Base-by-base conservation (phyloP, 2,329 filamentous ascomycete genomes). In the Ophiostoma quercus region DNA sequence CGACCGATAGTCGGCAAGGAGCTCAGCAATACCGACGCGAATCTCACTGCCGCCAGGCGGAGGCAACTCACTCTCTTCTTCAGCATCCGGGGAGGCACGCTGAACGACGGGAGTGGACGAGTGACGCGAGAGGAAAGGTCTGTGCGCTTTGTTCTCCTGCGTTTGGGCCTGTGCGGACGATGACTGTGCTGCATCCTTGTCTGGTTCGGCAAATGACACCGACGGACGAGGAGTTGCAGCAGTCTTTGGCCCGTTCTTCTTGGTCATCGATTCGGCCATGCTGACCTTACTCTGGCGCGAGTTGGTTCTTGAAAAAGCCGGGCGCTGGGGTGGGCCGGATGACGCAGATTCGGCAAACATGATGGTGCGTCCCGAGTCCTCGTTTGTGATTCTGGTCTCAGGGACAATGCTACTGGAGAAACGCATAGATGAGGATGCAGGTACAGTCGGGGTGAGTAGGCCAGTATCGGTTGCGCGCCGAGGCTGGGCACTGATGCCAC, bases 391-490 rank as follows among this genome's bases (percentile, higher is more conserved):
- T 71, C 84, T 85, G 1, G 91, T 89, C 73, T 90, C 87, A 0
- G 91, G 92, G 0, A 92, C 87, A 0, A 91, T 87, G 6, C 87
- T 87, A 67, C 90, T 93, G 0, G 88, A 90, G 77, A 94, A 94
- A 51, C 87, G 86, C 63, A 85, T 82, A 14, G 83, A 80, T 1
- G 83, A 80, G 1, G 72, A 69, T 2, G 69, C 41, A 2, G 74
- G 69, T 34, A 72, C 14, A 14, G 22, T 11, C 25, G 32, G 39
- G 6, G 11, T 66, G 25, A 65, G 51, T 16, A 29, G n/a, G n/a
- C 63, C 34, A 37, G 37, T 5, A 14, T 66, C 65, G 11, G 62
- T 39, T n/a, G 62, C 9, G 9, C 65, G 65, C 0, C 65, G 65
- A 11, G 65, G 22, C 25, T 22, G 65, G 16, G 65, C 37, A 41